Percentiles rank a stretch among this genome's conserved stretches.
phyloP scores from a whole-genome alignment of 352 stramenopile genomes.

The Pythium folliculosum region DNA sequence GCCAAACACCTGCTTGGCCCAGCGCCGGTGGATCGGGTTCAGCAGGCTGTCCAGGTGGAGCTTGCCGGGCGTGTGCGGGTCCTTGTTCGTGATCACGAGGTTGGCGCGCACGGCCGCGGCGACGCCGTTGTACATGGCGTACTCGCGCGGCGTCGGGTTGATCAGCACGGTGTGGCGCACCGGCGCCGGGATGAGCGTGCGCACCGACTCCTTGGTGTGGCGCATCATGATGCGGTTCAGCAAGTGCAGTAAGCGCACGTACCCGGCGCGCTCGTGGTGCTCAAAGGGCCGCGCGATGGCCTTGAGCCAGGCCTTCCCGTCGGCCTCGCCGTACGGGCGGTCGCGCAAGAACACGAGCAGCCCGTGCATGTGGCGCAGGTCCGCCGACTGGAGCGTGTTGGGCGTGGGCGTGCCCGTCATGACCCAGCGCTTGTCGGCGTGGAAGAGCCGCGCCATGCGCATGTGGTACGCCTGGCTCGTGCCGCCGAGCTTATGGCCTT shows the following conservation, averaged over 20 bases:
- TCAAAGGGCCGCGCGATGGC: conserved; percentile 79
- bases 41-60: conserved; percentile 72
- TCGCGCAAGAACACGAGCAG: conserved; percentile 92
- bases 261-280: conserved; percentile 49
- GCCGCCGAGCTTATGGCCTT: conserved; percentile 93
- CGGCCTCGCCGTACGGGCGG: conserved; percentile 71
- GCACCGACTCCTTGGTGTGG: conserved; percentile 93
- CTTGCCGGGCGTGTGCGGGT: conserved; percentile 56
- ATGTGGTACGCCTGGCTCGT: conserved; percentile 68
- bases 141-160: conserved; percentile 68
- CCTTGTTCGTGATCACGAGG: conserved; percentile 77
- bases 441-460: conserved; percentile 79
- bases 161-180: conserved; percentile 44
- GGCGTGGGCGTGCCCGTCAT: conserved; percentile 97
- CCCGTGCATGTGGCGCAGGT: conserved; percentile 89
- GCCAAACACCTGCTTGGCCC: conserved; percentile 46
- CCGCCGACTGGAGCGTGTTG: conserved; percentile 82
- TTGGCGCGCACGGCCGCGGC: conserved; percentile 64
- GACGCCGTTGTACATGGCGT: conserved; percentile 73
- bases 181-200: conserved; percentile 44
- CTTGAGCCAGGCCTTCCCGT: conserved; percentile 78
- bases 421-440: conserved; percentile 91
- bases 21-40: conserved; percentile 68
- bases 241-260: conserved; percentile 78
- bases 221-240: conserved; percentile 93